A percentile compares a stretch with the other conserved stretches of the same genome.
phyloP scores from a whole-genome alignment of 2,329 filamentous ascomycete genomes.

The Diplodia scrobiculata region DNA sequence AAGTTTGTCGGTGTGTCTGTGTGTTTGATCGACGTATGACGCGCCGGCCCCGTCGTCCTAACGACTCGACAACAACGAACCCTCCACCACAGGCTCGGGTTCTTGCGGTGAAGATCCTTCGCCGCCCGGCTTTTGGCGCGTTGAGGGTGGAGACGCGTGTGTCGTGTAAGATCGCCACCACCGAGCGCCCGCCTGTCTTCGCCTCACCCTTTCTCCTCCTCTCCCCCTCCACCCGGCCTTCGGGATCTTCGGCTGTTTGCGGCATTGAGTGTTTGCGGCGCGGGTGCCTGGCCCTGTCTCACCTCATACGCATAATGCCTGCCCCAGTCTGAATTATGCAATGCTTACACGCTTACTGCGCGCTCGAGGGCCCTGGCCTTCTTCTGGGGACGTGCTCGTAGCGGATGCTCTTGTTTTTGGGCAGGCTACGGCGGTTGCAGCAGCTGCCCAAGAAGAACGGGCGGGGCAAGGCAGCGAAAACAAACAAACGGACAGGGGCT shows the following conservation, averaged over 20 bases:
- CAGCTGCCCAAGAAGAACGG: neutral
- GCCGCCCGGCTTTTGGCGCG: slow-evolving; percentile 7
- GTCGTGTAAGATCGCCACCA: slow-evolving; percentile 10
- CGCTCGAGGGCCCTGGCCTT: neutral
- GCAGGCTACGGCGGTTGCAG: neutral
- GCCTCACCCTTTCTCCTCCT: neutral
- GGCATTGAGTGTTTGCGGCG: neutral
- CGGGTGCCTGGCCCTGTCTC: slow-evolving; percentile 4
- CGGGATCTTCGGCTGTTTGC: slow-evolving; percentile 2
- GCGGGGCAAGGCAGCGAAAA: neutral
- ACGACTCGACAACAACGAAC: neutral
- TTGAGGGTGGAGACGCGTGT: neutral
- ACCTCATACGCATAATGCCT: neutral
- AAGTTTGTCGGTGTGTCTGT: slow-evolving; percentile 1
- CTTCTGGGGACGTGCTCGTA: neutral
- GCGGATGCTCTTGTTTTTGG: neutral
- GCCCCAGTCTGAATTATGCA: neutral
- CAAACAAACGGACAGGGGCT: neutral
- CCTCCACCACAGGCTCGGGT: neutral
- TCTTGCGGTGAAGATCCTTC: neutral
- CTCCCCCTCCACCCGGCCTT: neutral
- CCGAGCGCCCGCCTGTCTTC: neutral
- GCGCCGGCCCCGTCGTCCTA: neutral
- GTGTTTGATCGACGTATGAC: slow-evolving; percentile 26
- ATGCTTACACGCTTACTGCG: neutral